phyloP scores from a whole-genome alignment of 2,329 filamentous ascomycete species.

The Peltaster fructicola region DNA sequence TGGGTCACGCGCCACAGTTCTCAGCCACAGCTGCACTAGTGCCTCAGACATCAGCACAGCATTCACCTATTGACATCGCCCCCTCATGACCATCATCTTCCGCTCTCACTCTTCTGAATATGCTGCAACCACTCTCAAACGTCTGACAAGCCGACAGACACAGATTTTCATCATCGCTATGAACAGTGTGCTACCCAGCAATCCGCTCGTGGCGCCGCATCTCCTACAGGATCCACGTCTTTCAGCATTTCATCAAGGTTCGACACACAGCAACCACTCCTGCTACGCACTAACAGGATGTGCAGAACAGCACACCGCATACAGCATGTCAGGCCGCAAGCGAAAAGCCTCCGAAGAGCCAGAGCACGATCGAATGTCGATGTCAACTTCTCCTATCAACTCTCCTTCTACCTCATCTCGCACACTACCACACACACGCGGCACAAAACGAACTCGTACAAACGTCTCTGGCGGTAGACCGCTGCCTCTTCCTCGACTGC shows the following conservation, averaged over 20 bases:
- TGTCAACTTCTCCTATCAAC: conserved; percentile 73
- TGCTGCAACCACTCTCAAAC: too few species aligned
- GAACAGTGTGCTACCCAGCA: conserved; percentile 43
- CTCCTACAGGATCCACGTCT: conserved; percentile 42
- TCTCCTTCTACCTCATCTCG: conserved; percentile 61
- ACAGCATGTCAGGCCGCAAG: conserved; percentile 42
- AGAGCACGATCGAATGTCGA: conserved; percentile 58
- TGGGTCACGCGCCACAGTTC: too few species aligned
- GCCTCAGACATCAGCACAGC: too few species aligned
- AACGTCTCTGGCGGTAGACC: conserved; percentile 49
- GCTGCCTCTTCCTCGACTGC: conserved; percentile 54
- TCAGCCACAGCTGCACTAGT: too few species aligned
- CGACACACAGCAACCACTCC: conserved; percentile 19
- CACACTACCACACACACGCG: conserved; percentile 39
- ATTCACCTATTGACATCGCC: too few species aligned
- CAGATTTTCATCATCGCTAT: too few species aligned
- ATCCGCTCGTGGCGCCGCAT: conserved; percentile 42
- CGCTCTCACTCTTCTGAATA: too few species aligned
- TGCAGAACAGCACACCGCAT: conserved; percentile 22
- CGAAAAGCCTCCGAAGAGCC: conserved; percentile 68
- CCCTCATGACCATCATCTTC: too few species aligned
- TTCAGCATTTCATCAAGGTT: conserved; percentile 43
- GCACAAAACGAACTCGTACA: conserved; percentile 48
- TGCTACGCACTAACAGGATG: conserved; percentile 15
- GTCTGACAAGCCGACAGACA: too few species aligned